Evolutionary conservation across 2,329 filamentous ascomycete species (phyloP), one percentile per base, ranked within the genome.

Genomic region (Ascochyta rabiei): DNA sequence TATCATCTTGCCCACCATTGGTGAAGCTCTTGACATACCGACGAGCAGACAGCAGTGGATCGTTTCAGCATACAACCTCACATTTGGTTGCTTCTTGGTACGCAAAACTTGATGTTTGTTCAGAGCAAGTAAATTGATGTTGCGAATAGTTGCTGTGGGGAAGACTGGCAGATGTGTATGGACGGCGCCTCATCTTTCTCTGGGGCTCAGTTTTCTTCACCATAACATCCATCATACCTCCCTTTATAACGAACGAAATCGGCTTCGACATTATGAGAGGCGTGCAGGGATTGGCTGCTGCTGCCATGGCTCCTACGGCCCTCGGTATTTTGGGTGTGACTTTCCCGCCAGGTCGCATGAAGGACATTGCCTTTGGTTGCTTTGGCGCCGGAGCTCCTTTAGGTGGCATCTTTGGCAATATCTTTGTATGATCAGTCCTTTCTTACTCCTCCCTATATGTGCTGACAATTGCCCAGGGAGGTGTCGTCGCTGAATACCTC

Each of bases 261-360:
- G 83, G 81, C 6, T 89, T 90, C 67, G 82, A 89, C 67, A 53
- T 89, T 1, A 84, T 90, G 62, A 79, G 88, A 3, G 88, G 82
- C 0, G 75, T 90, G 7, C 86, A 89, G 59, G 88, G 88, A 1
- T 70, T 90, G 10, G 87, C 86, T 2, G 85, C 85, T 23, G 87
- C 88, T 1, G 86, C 86, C 15, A 89, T 88, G 65, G 85, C 89
- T 0, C 87, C 88, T 0, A 89, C 87, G 0, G 88, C 87, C 0
- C 84, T 90, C 65, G 88, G 88, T 0, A 89, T 90, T 34, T 71
- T 90, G 2, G 87, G 86, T 0, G 83, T 84, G 1, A 89, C 85
- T 0, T 90, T 90, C 49, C 82, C 83, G 1, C 86, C 86, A 0
- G 86, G 87, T 0, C 86, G 84, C 59, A 84, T 86, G 4, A 89